These are phyloP conservation scores for Fusarium neocosmosporiellum DNA, from an alignment of 2,329 filamentous ascomycete genomes.

Conservation along the genomic window DNA sequence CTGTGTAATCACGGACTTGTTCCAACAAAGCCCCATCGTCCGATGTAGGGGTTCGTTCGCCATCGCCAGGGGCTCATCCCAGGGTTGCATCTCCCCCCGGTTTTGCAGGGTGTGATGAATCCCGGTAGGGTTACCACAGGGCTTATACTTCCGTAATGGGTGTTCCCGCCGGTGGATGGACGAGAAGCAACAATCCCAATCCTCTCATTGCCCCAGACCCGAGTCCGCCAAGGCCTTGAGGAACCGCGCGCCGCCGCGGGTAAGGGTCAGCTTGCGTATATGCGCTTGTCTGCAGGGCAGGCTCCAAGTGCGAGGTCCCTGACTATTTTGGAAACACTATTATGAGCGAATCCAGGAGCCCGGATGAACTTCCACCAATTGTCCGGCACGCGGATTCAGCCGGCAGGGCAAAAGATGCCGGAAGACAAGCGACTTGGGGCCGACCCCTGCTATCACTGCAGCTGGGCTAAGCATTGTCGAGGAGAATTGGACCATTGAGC, in stretches of 20 bases:
- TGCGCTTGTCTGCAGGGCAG: slow-evolving; percentile 20
- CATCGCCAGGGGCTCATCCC: slow-evolving; percentile 15
- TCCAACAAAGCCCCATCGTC: slow-evolving; percentile 25
- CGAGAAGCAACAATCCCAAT: neutral
- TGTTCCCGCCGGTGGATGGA: slow-evolving; percentile 11
- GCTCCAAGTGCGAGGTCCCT: slow-evolving; percentile 20
- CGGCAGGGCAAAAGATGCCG: neutral
- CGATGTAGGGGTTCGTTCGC: slow-evolving; percentile 25
- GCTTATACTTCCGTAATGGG: slow-evolving; percentile 27
- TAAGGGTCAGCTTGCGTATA: slow-evolving; percentile 18
- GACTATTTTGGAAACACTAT: slow-evolving; percentile 7
- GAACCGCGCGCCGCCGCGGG: slow-evolving; percentile 14
- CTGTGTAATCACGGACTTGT: slow-evolving; percentile 12
- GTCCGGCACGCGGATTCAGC: neutral
- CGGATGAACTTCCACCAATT: slow-evolving; percentile 34
- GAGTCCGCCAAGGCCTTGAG: slow-evolving; percentile 15
- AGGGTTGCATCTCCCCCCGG: slow-evolving; percentile 30
- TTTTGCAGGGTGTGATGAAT: slow-evolving; percentile 15
- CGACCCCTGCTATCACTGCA: neutral
- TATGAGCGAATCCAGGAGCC: neutral
- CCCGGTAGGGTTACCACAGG: slow-evolving; percentile 24
- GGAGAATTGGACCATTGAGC: neutral
- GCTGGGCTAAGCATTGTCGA: neutral
- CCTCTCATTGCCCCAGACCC: slow-evolving; percentile 1
- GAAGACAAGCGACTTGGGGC: neutral